Evolutionary conservation across 768 basidiomycete species (phyloP).

Genomic region (Dentipellis sp.): DNA sequence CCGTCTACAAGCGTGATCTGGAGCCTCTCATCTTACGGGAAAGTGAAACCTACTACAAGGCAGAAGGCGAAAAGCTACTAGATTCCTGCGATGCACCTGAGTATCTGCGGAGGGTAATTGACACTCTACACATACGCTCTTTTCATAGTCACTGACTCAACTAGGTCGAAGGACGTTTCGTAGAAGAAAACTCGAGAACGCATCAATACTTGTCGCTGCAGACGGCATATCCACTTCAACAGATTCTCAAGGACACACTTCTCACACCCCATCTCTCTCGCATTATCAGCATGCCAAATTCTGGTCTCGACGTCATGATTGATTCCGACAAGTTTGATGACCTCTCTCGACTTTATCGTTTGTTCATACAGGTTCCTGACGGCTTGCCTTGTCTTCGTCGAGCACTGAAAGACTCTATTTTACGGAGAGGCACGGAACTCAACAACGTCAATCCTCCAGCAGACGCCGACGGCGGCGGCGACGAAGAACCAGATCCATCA

Average conservation of each 20-base stretch:
- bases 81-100: slow-evolving; percentile 72
- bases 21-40: slow-evolving; percentile 76
- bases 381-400: slow-evolving; percentile 60
- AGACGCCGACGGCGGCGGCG: slow-evolving; percentile 22
- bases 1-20: slow-evolving; percentile 75
- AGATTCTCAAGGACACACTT: slow-evolving; percentile 70
- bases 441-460: slow-evolving; percentile 46
- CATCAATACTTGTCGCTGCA: slow-evolving; percentile 78
- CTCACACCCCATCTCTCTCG: slow-evolving; percentile 68
- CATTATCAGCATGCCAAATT: slow-evolving; percentile 70
- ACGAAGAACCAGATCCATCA: slow-evolving; percentile 25
- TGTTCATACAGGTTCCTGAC: slow-evolving; percentile 57
- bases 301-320: slow-evolving; percentile 83
- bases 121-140: not conserved
- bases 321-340: slow-evolving; percentile 72
- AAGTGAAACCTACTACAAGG: slow-evolving; percentile 70
- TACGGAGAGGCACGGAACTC: slow-evolving; percentile 67
- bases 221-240: slow-evolving; percentile 58
- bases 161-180: slow-evolving; percentile 74
- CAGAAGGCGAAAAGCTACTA: slow-evolving; percentile 63
- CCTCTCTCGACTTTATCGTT: slow-evolving; percentile 66
- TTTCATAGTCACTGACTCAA: slow-evolving; percentile 2
- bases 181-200: slow-evolving; percentile 75
- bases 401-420: slow-evolving; percentile 63
- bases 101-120: slow-evolving; percentile 63